These are phyloP conservation scores for Boletus vinaceobasis DNA, from an alignment of 768 basidiomycete genomes.

Conservation along the genomic window DNA sequence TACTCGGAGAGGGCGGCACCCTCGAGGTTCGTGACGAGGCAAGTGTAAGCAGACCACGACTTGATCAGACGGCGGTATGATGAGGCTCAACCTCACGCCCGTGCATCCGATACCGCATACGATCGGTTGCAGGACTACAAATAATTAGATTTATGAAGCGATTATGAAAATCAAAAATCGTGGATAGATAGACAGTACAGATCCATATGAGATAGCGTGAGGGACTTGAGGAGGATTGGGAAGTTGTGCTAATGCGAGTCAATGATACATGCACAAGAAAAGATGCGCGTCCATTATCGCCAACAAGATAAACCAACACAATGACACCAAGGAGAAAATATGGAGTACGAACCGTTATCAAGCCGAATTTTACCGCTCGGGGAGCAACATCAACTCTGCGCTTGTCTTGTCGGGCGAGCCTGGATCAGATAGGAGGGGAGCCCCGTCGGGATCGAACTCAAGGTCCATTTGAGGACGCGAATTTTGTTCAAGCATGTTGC, in stretches of 20 bases:
- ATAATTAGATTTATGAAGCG: neutral
- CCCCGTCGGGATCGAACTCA: conserved; percentile 45
- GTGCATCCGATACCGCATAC: neutral
- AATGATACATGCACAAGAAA: conserved; percentile 18
- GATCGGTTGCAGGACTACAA: neutral
- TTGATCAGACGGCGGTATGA: neutral
- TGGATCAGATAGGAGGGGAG: conserved; percentile 34
- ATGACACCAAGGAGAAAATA: neutral
- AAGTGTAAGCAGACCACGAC: neutral
- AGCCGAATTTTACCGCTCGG: conserved; percentile 38
- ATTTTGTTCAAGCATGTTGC: conserved; percentile 10
- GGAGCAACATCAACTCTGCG: conserved; percentile 39
- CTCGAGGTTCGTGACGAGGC: neutral
- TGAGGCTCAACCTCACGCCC: neutral
- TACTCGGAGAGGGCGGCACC: neutral
- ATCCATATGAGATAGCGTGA: conserved; percentile 16
- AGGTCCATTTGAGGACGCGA: conserved; percentile 14
- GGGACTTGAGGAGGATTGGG: neutral
- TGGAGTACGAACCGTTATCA: neutral
- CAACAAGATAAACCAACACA: conserved; percentile 10
- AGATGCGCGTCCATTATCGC: conserved; percentile 19
- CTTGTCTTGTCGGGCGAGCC: conserved; percentile 43
- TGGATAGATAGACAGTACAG: conserved; percentile 9
- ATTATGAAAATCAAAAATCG: conserved; percentile 2
- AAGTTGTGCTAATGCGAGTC: conserved; percentile 11